Evolutionary conservation across 2,329 filamentous ascomycete genomes (phyloP).

Genomic region (Fusarium sp.): DNA sequence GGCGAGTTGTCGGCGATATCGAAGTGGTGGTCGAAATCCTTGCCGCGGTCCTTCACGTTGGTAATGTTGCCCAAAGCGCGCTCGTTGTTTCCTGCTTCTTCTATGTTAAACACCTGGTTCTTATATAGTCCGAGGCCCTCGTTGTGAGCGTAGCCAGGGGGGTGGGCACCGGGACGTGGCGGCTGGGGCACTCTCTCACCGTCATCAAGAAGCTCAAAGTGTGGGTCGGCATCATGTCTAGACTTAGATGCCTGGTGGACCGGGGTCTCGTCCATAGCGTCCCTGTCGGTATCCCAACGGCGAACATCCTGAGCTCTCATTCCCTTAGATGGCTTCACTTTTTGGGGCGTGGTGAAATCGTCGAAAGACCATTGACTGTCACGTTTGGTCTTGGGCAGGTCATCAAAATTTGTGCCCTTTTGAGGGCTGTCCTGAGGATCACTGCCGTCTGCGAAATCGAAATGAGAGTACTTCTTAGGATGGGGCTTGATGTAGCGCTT

Average conservation of each 20-base stretch:
- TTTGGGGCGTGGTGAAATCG: conserved; percentile 86
- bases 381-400: conserved; percentile 69
- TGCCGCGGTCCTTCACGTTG: conserved; percentile 77
- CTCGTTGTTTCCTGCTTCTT: conserved; percentile 56
- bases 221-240: conserved; percentile 81
- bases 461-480: conserved; percentile 85
- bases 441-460: conserved; percentile 78
- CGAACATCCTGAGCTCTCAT: conserved; percentile 75
- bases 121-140: conserved; percentile 77
- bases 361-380: conserved; percentile 86
- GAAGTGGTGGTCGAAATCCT: conserved; percentile 84
- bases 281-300: conserved; percentile 81
- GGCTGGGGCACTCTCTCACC: conserved; percentile 66
- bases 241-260: conserved; percentile 70
- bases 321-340: conserved; percentile 70
- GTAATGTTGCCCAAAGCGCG: conserved; percentile 73
- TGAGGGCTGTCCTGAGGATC: conserved; percentile 61
- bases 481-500: conserved; percentile 70
- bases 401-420: conserved; percentile 54
- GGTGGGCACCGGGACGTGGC: conserved; percentile 56
- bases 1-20: conserved; percentile 76
- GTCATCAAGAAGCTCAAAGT: conserved; percentile 88
- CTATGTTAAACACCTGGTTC: conserved; percentile 76
- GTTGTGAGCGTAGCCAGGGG: conserved; percentile 70
- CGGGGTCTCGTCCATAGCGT: conserved; percentile 63